Evolutionary conservation across 73 alveolate species (phyloP).

Genomic region (Paramecium primaurelia): DNA sequence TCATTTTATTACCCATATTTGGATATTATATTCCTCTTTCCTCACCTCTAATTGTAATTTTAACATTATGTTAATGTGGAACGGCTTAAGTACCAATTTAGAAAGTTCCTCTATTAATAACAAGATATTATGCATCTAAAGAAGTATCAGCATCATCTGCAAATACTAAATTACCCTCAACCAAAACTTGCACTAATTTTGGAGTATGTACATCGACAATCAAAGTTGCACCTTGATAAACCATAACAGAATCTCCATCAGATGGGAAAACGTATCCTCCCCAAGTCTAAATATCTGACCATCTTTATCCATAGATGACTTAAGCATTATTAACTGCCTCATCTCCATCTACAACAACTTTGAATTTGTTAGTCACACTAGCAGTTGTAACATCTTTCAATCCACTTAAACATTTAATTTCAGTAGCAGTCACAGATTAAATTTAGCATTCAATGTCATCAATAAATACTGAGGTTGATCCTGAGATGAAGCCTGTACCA

Average conservation of each 20-base stretch:
- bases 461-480: constrained; percentile 43
- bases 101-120: constrained; percentile 71
- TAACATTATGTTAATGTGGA: constrained; percentile 68
- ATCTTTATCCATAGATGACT: constrained; percentile 61
- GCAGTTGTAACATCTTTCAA: constrained; percentile 57
- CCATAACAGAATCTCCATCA: constrained; percentile 67
- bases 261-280: constrained; percentile 79
- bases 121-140: constrained; percentile 77
- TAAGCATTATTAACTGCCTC: constrained; percentile 57
- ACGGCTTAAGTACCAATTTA: constrained; percentile 79
- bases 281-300: constrained; percentile 76
- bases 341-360: constrained; percentile 50
- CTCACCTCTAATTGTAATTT: constrained; percentile 78
- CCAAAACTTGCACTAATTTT: constrained; percentile 64
- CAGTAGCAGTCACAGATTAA: constrained; percentile 31
- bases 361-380: not conserved
- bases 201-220: constrained; percentile 72
- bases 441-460: constrained; percentile 71
- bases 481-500: constrained; percentile 24
- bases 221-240: constrained; percentile 68
- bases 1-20: constrained; percentile 76
- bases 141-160: constrained; percentile 65
- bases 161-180: constrained; percentile 72
- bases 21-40: constrained; percentile 72
- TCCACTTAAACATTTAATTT: constrained; percentile 66